A percentile compares a stretch with the other conserved stretches of the same genome.
phyloP scores from a whole-genome alignment of 208 protist genomes.

The Herpetomonas samuelpessoai region DNA sequence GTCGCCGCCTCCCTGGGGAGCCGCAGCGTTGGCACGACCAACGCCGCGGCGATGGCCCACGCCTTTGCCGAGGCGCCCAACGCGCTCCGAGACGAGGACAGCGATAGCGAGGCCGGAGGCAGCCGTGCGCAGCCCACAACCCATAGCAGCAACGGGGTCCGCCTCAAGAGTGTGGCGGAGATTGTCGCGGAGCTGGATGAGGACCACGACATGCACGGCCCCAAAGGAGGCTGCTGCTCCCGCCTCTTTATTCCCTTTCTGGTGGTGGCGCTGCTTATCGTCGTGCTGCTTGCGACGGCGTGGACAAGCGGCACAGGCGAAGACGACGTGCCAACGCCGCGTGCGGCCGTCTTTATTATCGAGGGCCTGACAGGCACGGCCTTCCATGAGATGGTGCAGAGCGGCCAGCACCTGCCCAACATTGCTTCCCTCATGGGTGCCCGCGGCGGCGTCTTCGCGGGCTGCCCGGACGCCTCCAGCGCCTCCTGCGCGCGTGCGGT shows the following conservation, averaged over 20 bases:
- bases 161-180: conserved; percentile 50
- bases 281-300: conserved; percentile 27
- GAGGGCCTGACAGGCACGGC: conserved; percentile 61
- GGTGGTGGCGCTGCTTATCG: conserved; percentile 25
- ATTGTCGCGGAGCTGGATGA: conserved; percentile 48
- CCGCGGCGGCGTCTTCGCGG: conserved; percentile 32
- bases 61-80: conserved; percentile 1
- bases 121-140: not conserved
- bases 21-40: not conserved
- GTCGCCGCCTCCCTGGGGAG: not conserved
- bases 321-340: conserved; percentile 35
- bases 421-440: conserved; percentile 34
- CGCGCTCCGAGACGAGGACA: conserved; percentile 1
- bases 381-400: conserved; percentile 46
- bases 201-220: conserved; percentile 39
- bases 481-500: conserved; percentile 57
- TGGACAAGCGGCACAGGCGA: conserved; percentile 37
- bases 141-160: conserved; percentile 7
- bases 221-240: conserved; percentile 65
- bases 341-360: conserved; percentile 59
- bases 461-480: conserved; percentile 33
- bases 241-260: conserved; percentile 60
- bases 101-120: conserved; percentile 4
- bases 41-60: not conserved
- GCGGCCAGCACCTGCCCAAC: conserved; percentile 53